Evolutionary conservation across 352 stramenopile genomes (phyloP).

Genomic region (Phytophthora vignae): DNA sequence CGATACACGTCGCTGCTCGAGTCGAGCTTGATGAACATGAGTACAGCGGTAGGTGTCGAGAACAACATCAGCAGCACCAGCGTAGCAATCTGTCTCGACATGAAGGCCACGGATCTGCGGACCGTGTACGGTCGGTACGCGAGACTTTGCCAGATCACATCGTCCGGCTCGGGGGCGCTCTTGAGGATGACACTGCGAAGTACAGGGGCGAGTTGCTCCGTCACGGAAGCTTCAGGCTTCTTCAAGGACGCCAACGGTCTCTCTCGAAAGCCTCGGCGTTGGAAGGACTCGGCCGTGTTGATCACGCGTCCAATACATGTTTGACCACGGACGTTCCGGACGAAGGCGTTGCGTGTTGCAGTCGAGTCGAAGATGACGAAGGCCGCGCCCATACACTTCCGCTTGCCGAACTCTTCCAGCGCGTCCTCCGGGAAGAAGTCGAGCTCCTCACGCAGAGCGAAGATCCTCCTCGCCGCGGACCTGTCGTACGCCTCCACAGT

Average conservation of each 20-base stretch:
- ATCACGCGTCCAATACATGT: constrained; percentile 45
- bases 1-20: constrained; percentile 69
- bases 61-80: constrained; percentile 71
- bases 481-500: constrained; percentile 29
- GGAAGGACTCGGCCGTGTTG: constrained; percentile 48
- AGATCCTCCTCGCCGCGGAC: constrained; percentile 27
- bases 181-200: constrained; percentile 61
- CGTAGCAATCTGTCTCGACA: constrained; percentile 59
- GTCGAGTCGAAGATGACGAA: constrained; percentile 82
- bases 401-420: constrained; percentile 63
- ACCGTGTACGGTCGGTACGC: constrained; percentile 66
- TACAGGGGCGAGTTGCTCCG: constrained; percentile 47
- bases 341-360: constrained; percentile 64
- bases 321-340: constrained; percentile 56
- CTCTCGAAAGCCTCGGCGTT: constrained; percentile 30
- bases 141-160: constrained; percentile 83
- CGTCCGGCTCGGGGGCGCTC: constrained; percentile 78
- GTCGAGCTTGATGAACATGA: constrained; percentile 87
- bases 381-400: constrained; percentile 66
- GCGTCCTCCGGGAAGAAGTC: constrained; percentile 79
- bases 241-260: constrained; percentile 22
- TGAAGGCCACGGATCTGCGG: constrained; percentile 42
- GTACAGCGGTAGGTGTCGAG: constrained; percentile 78
- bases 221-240: constrained; percentile 18
- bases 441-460: constrained; percentile 67